Conservation (phyloP, 352 stramenopile genomes). For the Elongisporangium prolatum region DNA sequence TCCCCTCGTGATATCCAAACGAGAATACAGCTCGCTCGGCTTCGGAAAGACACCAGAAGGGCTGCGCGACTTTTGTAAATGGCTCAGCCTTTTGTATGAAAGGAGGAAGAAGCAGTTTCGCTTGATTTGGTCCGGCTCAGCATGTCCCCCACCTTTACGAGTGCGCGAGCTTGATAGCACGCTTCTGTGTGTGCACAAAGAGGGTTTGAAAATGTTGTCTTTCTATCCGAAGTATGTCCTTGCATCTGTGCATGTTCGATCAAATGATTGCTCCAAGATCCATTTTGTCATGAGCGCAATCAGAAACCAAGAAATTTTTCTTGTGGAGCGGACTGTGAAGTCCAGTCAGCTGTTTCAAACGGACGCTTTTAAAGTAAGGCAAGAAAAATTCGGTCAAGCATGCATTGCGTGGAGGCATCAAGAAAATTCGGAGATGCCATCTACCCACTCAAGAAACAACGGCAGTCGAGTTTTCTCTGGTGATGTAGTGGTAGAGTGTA, state of each 20-base stretch:
- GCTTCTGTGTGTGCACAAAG: constrained; percentile 59
- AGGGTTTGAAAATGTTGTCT: constrained; percentile 30
- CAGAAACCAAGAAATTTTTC: constrained; percentile 7
- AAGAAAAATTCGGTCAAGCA: constrained; percentile 7
- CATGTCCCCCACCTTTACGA: constrained; percentile 45
- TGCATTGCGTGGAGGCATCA: constrained; percentile 31
- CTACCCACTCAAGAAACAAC: neutral
- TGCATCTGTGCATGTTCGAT: constrained; percentile 35
- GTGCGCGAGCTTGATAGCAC: constrained; percentile 42
- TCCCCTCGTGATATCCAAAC: constrained; percentile 27
- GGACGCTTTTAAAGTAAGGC: constrained; percentile 22
- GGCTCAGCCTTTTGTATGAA: constrained; percentile 57
- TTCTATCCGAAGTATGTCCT: constrained; percentile 12
- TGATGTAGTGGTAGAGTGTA: constrained; percentile 15
- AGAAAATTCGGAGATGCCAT: neutral
- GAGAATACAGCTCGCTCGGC: constrained; percentile 40
- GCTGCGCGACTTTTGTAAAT: constrained; percentile 46
- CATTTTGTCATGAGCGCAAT: constrained; percentile 30
- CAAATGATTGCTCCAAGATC: constrained; percentile 20
- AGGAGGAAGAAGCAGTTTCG: constrained; percentile 40
- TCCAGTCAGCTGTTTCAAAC: constrained; percentile 15
- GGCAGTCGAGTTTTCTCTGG: constrained; percentile 29
- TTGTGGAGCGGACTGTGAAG: constrained; percentile 19
- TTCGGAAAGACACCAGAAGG: constrained; percentile 43
- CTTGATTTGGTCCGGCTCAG: constrained; percentile 50